phyloP scores from a whole-genome alignment of 305 asterid species.

The Rubia balearica region DNA sequence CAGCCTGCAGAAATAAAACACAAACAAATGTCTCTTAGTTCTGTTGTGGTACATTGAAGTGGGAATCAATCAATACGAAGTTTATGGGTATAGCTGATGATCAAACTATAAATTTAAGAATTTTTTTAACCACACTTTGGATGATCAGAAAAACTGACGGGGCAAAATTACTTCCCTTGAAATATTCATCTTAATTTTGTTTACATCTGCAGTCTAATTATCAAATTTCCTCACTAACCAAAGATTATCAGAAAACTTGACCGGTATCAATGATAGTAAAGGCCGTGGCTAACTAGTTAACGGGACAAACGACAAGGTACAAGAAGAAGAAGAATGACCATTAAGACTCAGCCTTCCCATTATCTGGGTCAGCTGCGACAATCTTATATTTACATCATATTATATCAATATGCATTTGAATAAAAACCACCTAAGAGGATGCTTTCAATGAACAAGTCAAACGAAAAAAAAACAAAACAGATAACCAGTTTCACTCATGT shows the following conservation, averaged over 20 bases:
- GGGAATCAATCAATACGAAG: background rate
- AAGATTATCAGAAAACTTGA: background rate
- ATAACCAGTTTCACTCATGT: background rate
- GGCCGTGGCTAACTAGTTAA: background rate
- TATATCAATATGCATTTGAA: background rate
- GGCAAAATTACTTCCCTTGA: conserved; percentile 1
- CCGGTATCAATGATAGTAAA: background rate
- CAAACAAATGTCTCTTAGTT: conserved; percentile 1
- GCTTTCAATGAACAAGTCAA: background rate
- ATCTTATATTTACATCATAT: background rate
- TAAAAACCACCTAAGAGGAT: background rate
- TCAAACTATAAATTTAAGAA: background rate
- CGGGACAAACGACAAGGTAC: background rate
- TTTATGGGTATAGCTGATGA: background rate
- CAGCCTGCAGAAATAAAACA: conserved; percentile 55
- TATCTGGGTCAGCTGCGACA: background rate
- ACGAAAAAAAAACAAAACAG: background rate
- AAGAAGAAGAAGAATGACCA: background rate
- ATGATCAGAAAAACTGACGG: background rate
- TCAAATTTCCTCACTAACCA: background rate
- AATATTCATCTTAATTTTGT: background rate
- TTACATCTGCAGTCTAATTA: background rate
- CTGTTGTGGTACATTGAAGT: background rate
- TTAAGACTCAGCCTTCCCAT: background rate
- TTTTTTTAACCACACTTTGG: background rate